These are phyloP conservation scores for Starmerella geochares DNA, from an alignment of 805 yeast genomes.

Conservation along the genomic window DNA sequence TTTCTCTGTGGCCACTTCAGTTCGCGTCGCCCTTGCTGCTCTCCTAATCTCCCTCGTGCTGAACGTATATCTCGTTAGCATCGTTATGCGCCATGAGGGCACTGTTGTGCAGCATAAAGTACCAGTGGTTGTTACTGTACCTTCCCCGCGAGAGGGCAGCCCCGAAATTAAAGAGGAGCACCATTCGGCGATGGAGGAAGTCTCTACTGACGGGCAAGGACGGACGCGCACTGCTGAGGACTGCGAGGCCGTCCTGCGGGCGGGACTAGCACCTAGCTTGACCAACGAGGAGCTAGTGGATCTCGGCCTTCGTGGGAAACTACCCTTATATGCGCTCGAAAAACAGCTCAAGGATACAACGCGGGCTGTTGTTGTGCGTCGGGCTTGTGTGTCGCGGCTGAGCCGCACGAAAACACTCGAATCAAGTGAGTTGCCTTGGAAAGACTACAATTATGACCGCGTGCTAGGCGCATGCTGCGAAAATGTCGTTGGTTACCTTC, in stretches of 20 bases:
- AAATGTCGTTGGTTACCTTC: conserved; percentile 93
- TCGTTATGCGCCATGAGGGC: conserved; percentile 43
- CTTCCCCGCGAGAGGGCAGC: conserved; percentile 25
- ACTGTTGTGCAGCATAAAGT: conserved; percentile 7
- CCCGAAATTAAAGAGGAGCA: conserved; percentile 11
- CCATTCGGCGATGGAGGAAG: neutral
- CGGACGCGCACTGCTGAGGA: conserved; percentile 43
- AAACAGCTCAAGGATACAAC: conserved; percentile 80
- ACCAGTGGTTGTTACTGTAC: conserved; percentile 29
- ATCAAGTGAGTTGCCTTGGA: conserved; percentile 63
- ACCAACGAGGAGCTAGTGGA: conserved; percentile 62
- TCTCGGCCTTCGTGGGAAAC: conserved; percentile 61
- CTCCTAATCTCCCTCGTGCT: conserved; percentile 67
- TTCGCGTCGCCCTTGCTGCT: conserved; percentile 48
- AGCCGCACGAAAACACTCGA: conserved; percentile 75
- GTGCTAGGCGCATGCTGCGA: conserved; percentile 99
- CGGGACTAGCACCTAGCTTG: conserved; percentile 59
- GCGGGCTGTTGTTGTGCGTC: conserved; percentile 88
- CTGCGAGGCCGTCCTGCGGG: conserved; percentile 50
- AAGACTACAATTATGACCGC: conserved; percentile 80
- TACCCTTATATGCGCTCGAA: conserved; percentile 90
- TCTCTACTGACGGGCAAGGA: neutral
- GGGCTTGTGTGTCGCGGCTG: conserved; percentile 77
- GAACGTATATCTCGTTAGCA: conserved; percentile 71
- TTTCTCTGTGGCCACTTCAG: conserved; percentile 16